Evolutionary conservation across 148 eudicot species (phyloP).

Genomic region (Chenopodium formosanum): DNA sequence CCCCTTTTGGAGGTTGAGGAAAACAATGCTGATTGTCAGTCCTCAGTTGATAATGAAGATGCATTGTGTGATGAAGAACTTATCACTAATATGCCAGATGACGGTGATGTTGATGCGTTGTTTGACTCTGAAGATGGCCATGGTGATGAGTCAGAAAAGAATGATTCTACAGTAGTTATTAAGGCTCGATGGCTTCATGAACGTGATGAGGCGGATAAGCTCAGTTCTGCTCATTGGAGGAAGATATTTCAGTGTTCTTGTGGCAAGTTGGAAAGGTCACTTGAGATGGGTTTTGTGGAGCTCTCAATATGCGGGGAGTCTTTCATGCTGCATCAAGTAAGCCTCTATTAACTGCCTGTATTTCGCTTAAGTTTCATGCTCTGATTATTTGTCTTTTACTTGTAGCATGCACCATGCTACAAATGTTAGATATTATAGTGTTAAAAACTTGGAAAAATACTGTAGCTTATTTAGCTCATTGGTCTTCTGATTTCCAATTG

Average conservation of each 20-base stretch:
- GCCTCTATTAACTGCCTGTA: constrained; percentile 16
- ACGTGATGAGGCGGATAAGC: constrained; percentile 65
- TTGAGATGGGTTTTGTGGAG: constrained; percentile 58
- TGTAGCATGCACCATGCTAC: background rate
- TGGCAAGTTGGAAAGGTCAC: constrained; percentile 61
- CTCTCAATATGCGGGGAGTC: constrained; percentile 90
- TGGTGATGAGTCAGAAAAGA: constrained; percentile 25
- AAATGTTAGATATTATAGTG: background rate
- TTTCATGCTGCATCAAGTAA: constrained; percentile 98
- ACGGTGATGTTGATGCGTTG: constrained; percentile 22
- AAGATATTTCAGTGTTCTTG: constrained; percentile 76
- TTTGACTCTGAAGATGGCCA: constrained; percentile 27
- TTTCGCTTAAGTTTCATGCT: background rate
- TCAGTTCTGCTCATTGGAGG: constrained; percentile 84
- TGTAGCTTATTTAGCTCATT: background rate
- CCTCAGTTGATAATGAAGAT: constrained; percentile 29
- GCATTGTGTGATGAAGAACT: constrained; percentile 34
- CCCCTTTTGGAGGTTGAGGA: constrained; percentile 31
- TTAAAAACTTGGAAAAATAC: background rate
- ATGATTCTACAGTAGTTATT: constrained; percentile 28
- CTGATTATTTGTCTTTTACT: background rate
- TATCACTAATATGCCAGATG: constrained; percentile 19
- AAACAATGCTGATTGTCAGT: constrained; percentile 39
- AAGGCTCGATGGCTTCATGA: constrained; percentile 84
- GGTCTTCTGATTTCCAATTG: background rate